phyloP scores from a whole-genome alignment of 1,284 basidiomycete genomes.

The Wolfiporia cocos region DNA sequence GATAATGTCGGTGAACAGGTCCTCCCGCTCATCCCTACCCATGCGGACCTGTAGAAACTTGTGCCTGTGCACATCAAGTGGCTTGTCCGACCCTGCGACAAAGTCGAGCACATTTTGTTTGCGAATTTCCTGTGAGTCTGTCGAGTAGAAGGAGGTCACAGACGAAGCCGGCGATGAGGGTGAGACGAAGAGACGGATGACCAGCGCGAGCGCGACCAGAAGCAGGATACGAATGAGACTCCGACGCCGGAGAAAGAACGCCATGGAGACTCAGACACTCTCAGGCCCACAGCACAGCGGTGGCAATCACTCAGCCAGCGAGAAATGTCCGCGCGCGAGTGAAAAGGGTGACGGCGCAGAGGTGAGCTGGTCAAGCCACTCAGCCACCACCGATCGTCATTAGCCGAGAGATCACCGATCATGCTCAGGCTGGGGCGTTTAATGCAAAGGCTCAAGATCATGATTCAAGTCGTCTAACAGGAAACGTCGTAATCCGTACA shows the following conservation, averaged over 20 bases:
- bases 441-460: too few relatives aligned
- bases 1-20: slow-evolving; percentile 75
- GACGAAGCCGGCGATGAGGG: slow-evolving; percentile 30
- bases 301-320: too few relatives aligned
- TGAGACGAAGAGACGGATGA: slow-evolving; percentile 40
- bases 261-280: too few relatives aligned
- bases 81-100: slow-evolving; percentile 77
- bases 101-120: slow-evolving; percentile 81
- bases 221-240: slow-evolving; percentile 29
- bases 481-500: too few relatives aligned
- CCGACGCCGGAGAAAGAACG: slow-evolving; percentile 29
- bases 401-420: too few relatives aligned
- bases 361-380: too few relatives aligned
- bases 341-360: too few relatives aligned
- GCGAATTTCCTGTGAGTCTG: slow-evolving; percentile 52
- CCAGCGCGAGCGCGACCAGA: slow-evolving; percentile 24
- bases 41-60: slow-evolving; percentile 82
- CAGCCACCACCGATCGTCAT: too few relatives aligned
- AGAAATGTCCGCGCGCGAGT: too few relatives aligned
- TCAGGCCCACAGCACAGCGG: too few relatives aligned
- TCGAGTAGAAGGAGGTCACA: slow-evolving; percentile 22
- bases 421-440: too few relatives aligned
- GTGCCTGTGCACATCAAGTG: slow-evolving; percentile 82
- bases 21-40: slow-evolving; percentile 77
- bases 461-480: too few relatives aligned